Percentiles rank a stretch among this genome's conserved stretches.
Evolutionary conservation across 306 rosid species (phyloP).

Genomic region (Crotalaria pallida): DNA sequence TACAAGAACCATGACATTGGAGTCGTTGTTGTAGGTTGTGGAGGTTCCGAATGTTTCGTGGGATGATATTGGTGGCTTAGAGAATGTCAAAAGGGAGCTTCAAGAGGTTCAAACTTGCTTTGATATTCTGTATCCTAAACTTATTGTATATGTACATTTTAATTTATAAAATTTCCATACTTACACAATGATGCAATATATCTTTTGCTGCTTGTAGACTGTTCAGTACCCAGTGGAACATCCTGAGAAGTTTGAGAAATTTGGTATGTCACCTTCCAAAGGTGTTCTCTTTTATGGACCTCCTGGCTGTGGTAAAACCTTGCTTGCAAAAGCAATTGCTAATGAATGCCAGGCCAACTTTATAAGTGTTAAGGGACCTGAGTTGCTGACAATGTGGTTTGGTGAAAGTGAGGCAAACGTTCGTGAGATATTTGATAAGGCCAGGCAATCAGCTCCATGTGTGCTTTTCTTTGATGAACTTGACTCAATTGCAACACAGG

Average conservation of each 20-base stretch:
- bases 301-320: conserved; percentile 70
- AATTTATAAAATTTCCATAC: background rate
- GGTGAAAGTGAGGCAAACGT: conserved; percentile 78
- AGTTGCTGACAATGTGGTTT: conserved; percentile 70
- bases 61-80: conserved; percentile 65
- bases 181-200: background rate
- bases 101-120: conserved; percentile 44
- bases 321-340: conserved; percentile 67
- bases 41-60: conserved; percentile 72
- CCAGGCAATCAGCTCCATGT: conserved; percentile 68
- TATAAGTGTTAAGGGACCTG: conserved; percentile 68
- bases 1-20: background rate
- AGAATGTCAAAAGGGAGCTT: conserved; percentile 64
- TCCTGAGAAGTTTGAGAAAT: conserved; percentile 75
- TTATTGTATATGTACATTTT: background rate
- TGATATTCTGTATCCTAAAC: background rate
- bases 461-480: conserved; percentile 79
- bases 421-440: conserved; percentile 69
- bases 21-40: conserved; percentile 46
- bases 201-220: conserved; percentile 38
- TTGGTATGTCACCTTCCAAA: conserved; percentile 78
- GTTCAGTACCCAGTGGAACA: conserved; percentile 76
- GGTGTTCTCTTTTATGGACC: conserved; percentile 73
- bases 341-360: conserved; percentile 72
- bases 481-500: conserved; percentile 73